Evolutionary conservation across 2,329 filamentous ascomycete genomes (phyloP).

Genomic region (Elsinoe batatas): DNA sequence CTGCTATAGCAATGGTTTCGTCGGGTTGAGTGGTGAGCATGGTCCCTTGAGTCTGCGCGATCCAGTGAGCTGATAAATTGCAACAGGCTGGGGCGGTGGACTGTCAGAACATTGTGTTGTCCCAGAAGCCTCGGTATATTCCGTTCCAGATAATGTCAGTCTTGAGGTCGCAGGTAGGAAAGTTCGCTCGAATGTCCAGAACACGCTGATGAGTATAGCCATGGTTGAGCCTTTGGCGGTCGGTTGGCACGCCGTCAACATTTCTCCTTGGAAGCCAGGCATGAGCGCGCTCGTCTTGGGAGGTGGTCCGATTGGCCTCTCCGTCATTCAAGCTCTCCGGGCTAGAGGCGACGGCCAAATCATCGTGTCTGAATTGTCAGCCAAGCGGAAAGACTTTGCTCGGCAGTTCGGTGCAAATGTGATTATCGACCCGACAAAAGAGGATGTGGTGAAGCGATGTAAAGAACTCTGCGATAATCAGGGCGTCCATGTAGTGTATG

Average conservation of each 20-base stretch:
- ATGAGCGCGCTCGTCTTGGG: constrained; percentile 42
- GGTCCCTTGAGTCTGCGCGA: neutral
- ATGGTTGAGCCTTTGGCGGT: constrained; percentile 47
- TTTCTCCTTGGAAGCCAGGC: constrained; percentile 39
- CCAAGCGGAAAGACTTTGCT: constrained; percentile 40
- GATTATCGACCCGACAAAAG: constrained; percentile 41
- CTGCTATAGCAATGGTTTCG: constrained; percentile 45
- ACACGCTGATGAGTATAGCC: constrained; percentile 24
- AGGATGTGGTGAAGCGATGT: constrained; percentile 38
- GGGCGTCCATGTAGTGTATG: constrained; percentile 43
- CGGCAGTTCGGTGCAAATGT: constrained; percentile 42
- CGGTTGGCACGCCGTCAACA: constrained; percentile 46
- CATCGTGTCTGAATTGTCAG: constrained; percentile 44
- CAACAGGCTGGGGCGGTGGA: constrained; percentile 41
- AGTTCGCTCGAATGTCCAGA: neutral
- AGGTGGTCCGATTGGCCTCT: constrained; percentile 45
- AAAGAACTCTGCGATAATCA: constrained; percentile 35
- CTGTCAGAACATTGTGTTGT: constrained; percentile 44
- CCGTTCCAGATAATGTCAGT: constrained; percentile 42
- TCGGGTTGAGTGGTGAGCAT: constrained; percentile 38
- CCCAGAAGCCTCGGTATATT: constrained; percentile 37
- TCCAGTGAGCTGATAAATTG: neutral
- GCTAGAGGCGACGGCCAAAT: constrained; percentile 38
- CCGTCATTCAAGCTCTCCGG: constrained; percentile 38
- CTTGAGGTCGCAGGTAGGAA: constrained; percentile 38